phyloP scores from a whole-genome alignment of 768 basidiomycete species.

The Lenzites betulinus region DNA sequence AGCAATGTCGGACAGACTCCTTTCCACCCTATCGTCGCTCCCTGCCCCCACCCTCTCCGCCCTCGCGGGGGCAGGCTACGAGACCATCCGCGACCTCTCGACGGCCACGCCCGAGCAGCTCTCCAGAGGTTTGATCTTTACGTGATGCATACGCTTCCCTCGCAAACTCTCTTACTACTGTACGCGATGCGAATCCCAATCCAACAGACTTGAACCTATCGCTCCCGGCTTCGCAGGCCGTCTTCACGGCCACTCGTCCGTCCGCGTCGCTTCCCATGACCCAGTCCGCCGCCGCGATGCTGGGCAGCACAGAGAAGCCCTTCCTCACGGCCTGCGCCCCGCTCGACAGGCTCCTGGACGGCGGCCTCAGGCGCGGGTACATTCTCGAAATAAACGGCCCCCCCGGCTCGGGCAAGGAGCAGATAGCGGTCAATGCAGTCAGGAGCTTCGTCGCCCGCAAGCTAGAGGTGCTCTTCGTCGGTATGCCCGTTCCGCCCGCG shows the following conservation, averaged over 20 bases:
- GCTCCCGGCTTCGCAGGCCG: conserved; percentile 44
- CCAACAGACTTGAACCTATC: conserved; percentile 53
- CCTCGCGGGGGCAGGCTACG: conserved; percentile 57
- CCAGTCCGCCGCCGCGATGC: conserved; percentile 57
- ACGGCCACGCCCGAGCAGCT: conserved; percentile 46
- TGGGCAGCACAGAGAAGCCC: conserved; percentile 28
- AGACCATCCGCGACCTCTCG: conserved; percentile 54
- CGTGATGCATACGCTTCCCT: conserved; percentile 4
- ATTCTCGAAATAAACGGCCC: conserved; percentile 77
- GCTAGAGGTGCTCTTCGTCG: conserved; percentile 63
- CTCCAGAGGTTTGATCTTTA: conserved; percentile 46
- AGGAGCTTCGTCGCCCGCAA: conserved; percentile 47
- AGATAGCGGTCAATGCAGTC: conserved; percentile 51
- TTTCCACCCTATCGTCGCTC: conserved; percentile 47
- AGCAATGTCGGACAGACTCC: conserved; percentile 45
- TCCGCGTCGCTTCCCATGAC: conserved; percentile 39
- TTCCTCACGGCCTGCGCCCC: conserved; percentile 48
- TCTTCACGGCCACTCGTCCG: conserved; percentile 46
- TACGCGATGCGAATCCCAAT: not conserved
- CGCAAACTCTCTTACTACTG: conserved; percentile 7
- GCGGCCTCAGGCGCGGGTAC: conserved; percentile 61
- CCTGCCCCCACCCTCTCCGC: conserved; percentile 47
- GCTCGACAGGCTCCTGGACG: conserved; percentile 60
- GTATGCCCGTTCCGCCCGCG: conserved; percentile 37
- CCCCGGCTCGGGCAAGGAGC: conserved; percentile 69